Evolutionary conservation across 2,329 filamentous ascomycete genomes (phyloP), one percentile per base, ranked within the genome.

Genomic region (Alternaria viburni): DNA sequence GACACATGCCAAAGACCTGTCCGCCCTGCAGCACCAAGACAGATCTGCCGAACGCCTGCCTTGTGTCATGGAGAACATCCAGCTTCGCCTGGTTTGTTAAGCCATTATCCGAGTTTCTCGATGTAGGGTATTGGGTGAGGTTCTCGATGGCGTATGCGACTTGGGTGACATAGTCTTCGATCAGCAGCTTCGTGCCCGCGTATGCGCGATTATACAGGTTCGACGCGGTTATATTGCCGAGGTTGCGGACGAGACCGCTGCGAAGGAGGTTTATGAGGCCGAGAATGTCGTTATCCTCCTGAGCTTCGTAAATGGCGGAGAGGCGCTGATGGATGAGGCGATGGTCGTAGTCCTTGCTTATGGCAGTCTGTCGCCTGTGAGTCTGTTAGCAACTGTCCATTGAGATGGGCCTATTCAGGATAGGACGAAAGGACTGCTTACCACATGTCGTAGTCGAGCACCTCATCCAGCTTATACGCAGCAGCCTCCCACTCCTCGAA

Each of bases 401-500:
- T 15, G 23, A 56, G 58, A 50, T 41, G 28, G 45, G 23, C 8
- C 17, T 13, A 51, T 46, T 15, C 2, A 7, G 15, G 17, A 49
- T 6, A 13, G 26, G 12, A 25, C 4, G 30, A n/a, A 3, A 45
- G 11, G 17, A 19, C 7, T 45, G 25, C 80, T 62, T 82, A 92
- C 92, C 92, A 97, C 65, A 93, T 80, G 80, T 96, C 92, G 69
- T 93, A 88, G 45, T 90, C 90, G n/a, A 93, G 85, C 17, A 92
- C 83, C 72, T 91, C 90, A 79, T 97, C 94, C n/a, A 97, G 86
- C 73, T 92, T 88, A 67, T 91, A 87, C 2, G 93, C 93, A n/a
- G 91, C 89, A 68, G 90, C 89, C 76, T 95, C 90, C 93, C 93
- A 97, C 76, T 96, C 91, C 74, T 96, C 92, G 75, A 91, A 97